Evolutionary conservation across 257 asterid genomes (phyloP).

Genomic region (Coffea canephora): DNA sequence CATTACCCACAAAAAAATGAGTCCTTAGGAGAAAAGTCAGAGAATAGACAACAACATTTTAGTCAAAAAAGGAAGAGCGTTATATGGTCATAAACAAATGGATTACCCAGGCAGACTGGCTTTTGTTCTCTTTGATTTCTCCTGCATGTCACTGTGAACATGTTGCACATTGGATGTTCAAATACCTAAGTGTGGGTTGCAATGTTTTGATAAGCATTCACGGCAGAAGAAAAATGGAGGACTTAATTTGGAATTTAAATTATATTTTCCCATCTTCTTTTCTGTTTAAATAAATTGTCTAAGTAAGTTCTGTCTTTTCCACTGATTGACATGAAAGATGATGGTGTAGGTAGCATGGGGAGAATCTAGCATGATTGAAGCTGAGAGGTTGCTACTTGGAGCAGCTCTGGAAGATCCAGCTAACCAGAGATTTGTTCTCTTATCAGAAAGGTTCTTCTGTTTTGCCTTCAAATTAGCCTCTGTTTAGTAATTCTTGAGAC

Average conservation of each 20-base stretch:
- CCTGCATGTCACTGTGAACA: neutral
- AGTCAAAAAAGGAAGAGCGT: neutral
- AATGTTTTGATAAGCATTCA: neutral
- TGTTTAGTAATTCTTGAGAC: neutral
- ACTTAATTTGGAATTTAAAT: neutral
- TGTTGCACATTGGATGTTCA: neutral
- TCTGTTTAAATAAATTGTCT: neutral
- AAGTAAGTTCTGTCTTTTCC: neutral
- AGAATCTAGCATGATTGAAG: constrained; percentile 92
- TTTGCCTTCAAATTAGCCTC: constrained; percentile 3
- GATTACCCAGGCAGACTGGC: neutral
- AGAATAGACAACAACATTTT: neutral
- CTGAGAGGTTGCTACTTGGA: constrained; percentile 83
- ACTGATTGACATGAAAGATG: constrained; percentile 17
- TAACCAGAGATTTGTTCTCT: constrained; percentile 87
- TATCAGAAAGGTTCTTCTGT: constrained; percentile 79
- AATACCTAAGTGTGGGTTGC: neutral
- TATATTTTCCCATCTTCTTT: neutral
- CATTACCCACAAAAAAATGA: neutral
- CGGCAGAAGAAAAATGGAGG: neutral
- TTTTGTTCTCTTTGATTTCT: neutral
- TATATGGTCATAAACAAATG: neutral
- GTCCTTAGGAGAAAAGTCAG: neutral
- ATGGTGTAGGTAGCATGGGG: constrained; percentile 95
- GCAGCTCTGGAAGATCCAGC: constrained; percentile 89